These are phyloP conservation scores for Citrullus amarus DNA, from an alignment of 306 rosid species.

Conservation along the genomic window DNA sequence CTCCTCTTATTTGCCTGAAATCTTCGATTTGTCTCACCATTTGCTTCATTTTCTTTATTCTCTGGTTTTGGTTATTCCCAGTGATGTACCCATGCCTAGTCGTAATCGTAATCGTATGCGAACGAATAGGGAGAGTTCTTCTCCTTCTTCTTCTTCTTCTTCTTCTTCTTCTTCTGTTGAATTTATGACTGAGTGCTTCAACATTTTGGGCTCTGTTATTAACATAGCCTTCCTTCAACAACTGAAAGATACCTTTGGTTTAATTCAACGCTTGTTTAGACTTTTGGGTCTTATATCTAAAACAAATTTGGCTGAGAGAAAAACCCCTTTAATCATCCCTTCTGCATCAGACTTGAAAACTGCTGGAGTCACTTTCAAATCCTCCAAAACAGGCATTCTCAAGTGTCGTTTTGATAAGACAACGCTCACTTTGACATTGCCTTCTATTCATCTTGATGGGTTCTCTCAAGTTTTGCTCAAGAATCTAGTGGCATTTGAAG, in stretches of 20 bases:
- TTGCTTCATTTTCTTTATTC: conserved; percentile 8
- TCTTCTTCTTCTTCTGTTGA: background rate
- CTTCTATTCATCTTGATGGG: background rate
- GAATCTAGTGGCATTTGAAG: conserved; percentile 7
- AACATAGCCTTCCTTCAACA: conserved; percentile 2
- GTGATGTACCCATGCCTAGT: background rate
- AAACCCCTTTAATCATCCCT: background rate
- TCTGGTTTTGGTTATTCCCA: background rate
- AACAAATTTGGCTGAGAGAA: background rate
- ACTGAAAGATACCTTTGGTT: background rate
- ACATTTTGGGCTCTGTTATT: background rate
- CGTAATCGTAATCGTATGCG: background rate
- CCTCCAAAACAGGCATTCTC: background rate
- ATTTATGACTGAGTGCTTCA: background rate
- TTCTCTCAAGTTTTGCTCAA: background rate
- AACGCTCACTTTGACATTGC: background rate
- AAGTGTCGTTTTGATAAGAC: background rate
- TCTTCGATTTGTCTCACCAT: background rate
- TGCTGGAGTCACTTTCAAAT: background rate
- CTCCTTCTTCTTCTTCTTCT: background rate
- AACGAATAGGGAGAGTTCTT: background rate
- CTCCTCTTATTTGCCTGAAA: background rate
- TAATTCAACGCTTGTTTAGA: background rate
- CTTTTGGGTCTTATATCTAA: background rate
- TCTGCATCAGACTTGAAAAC: conserved; percentile 1